Conservation (phyloP, 2,329 filamentous ascomycete species). For the Podosphaera xanthii region DNA sequence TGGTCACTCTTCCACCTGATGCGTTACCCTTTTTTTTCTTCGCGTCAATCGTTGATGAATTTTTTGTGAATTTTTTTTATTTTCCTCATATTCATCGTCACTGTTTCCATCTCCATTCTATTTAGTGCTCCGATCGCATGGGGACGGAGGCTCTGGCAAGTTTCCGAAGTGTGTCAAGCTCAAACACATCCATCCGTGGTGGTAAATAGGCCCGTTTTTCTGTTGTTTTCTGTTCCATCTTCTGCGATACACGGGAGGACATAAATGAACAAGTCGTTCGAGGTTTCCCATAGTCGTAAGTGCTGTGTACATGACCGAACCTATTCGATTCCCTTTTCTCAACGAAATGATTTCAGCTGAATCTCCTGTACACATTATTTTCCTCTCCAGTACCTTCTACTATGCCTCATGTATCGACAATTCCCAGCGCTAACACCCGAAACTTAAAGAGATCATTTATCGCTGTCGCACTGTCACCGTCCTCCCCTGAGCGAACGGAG, state of each 20-base stretch:
- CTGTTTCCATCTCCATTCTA: background rate
- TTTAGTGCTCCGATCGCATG: background rate
- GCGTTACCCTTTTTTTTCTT: background rate
- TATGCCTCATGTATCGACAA: conserved; percentile 9
- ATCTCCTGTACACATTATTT: background rate
- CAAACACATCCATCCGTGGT: background rate
- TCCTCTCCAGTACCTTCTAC: background rate
- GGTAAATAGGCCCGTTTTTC: background rate
- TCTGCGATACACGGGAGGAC: background rate
- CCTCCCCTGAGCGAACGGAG: conserved; percentile 7
- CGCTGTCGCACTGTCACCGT: conserved; percentile 7
- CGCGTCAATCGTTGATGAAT: background rate
- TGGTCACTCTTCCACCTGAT: background rate
- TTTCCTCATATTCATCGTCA: background rate
- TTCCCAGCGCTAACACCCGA: conserved; percentile 13
- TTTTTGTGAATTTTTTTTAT: background rate
- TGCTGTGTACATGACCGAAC: background rate
- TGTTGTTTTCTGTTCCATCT: background rate
- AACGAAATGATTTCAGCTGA: background rate
- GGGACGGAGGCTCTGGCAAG: background rate
- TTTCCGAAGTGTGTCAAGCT: background rate
- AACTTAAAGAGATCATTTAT: conserved; percentile 13
- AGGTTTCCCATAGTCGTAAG: background rate
- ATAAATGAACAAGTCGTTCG: background rate
- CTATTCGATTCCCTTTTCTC: background rate